Evolutionary conservation across 306 rosid species (phyloP).

Genomic region (Mimosa pudica): DNA sequence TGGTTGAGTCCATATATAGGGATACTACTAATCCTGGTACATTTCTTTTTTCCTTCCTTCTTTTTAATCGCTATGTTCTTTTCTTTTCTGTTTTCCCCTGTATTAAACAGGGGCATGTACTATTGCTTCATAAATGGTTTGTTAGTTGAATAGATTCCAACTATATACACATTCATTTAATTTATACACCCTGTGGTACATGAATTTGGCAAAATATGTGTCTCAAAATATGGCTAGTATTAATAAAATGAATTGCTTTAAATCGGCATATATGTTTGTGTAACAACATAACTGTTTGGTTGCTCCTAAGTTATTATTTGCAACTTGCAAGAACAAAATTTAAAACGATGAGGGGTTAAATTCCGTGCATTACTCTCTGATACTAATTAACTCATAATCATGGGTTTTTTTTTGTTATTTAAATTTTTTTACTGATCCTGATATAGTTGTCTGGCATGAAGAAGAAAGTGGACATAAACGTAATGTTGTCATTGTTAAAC

Average conservation of each 20-base stretch:
- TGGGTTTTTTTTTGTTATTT: not conserved
- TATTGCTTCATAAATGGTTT: not conserved
- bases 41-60: not conserved
- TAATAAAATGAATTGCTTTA: not conserved
- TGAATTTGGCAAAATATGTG: not conserved
- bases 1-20: slow-evolving; percentile 77
- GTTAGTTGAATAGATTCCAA: not conserved
- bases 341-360: not conserved
- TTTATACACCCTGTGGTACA: not conserved
- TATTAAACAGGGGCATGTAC: not conserved
- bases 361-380: not conserved
- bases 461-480: not conserved
- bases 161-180: not conserved
- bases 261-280: not conserved
- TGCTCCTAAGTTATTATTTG: too few relatives aligned
- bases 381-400: not conserved
- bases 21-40: slow-evolving; percentile 58
- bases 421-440: not conserved
- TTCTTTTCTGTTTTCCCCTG: not conserved
- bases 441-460: not conserved
- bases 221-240: not conserved
- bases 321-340: too few relatives aligned
- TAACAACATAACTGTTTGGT: not conserved
- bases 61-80: not conserved
- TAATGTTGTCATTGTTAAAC: not conserved